Base-by-base conservation (phyloP, 2,329 filamentous ascomycete species). In the Alternaria tenuissima region DNA sequence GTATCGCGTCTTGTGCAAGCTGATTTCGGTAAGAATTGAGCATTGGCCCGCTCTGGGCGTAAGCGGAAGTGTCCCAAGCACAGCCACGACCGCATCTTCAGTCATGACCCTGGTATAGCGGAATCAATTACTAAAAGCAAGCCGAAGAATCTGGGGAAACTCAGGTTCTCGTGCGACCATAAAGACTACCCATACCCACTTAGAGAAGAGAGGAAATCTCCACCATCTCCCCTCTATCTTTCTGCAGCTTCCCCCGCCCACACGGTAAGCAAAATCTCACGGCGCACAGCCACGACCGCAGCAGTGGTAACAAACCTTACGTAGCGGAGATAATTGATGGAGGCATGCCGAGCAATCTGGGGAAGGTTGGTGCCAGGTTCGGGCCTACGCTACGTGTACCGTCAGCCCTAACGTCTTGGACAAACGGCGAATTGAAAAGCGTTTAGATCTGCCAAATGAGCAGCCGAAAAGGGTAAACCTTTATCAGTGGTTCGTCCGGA, bases 361-460 rank as follows among this genome's bases (percentile, higher is more conserved):
- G 34, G 22, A 48, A 54, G 20, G 12, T 14, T 36, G 12, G 32
- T 39, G 47, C 32, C 22, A 9, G 20, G 20, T 51, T 34, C 28
- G 44, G 44, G 7, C 7, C 28, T 47, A 18, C 12, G 12, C 18
- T 36, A 48, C 30, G 46, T 36, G 22, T 14, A 12, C 46, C 46
- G 46, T 36, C 46, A 48, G 46, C 46, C 30, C 46, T 48, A 48
- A 28, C 14, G 34, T 16, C 30, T 48, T 48, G 46, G 30, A 24
- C 6, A 2, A 16, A 24, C 14, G 7, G 20, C 12, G 4, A 0
- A 14, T 6, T 36, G 12, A 16, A 36, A 36, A 26, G 6, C 28
- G 4, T 30, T 12, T 2, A 30, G 28, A 12, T 30, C 28, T 30
- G 6, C 18, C 6, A 7, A 16, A 20, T 34, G 20, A 48, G 44